Percentiles rank a stretch among this genome's conserved stretches.
These are phyloP conservation scores for Aphanocladium album DNA, from an alignment of 2,329 filamentous ascomycete species.

Conservation along the genomic window DNA sequence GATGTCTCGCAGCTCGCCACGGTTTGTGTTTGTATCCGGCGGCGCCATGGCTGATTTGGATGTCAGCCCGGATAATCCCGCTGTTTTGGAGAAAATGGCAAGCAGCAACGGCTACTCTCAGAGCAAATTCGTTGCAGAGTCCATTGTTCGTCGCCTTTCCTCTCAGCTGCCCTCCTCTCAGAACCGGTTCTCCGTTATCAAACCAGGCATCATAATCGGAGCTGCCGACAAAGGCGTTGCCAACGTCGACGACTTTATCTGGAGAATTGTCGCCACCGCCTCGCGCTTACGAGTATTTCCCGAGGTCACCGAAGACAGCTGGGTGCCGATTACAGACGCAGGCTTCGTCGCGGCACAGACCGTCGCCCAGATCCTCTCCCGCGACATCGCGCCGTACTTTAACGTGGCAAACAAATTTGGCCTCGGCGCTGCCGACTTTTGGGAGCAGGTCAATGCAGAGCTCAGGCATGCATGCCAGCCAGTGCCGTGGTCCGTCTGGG, in stretches of 20 bases:
- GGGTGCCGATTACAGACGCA: slow-evolving; percentile 13
- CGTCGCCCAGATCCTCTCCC: slow-evolving; percentile 9
- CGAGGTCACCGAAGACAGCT: slow-evolving; percentile 14
- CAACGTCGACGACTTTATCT: slow-evolving; percentile 22
- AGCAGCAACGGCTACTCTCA: slow-evolving; percentile 18
- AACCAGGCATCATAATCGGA: slow-evolving; percentile 21
- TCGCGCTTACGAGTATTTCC: slow-evolving; percentile 14
- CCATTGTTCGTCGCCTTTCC: slow-evolving; percentile 13
- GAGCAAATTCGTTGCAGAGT: slow-evolving; percentile 21
- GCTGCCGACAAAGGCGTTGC: slow-evolving; percentile 16
- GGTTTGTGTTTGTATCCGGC: slow-evolving; percentile 22
- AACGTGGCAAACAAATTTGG: slow-evolving; percentile 14
- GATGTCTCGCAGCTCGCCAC: slow-evolving; percentile 14
- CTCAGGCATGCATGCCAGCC: slow-evolving; percentile 13
- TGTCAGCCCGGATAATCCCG: neutral
- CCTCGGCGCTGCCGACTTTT: slow-evolving; percentile 17
- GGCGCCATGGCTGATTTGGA: slow-evolving; percentile 13
- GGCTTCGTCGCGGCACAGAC: slow-evolving; percentile 15
- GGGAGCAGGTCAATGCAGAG: slow-evolving; percentile 17
- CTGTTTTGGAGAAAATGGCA: slow-evolving; percentile 5
- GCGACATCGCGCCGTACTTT: neutral
- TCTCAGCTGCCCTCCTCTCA: neutral
- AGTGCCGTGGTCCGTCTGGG: slow-evolving; percentile 16
- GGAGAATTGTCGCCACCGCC: slow-evolving; percentile 12
- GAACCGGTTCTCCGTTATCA: slow-evolving; percentile 17